Evolutionary conservation across 2,329 filamentous ascomycete genomes (phyloP), one percentile per base, ranked within the genome.

Genomic region (Penicillium sclerotigenum): DNA sequence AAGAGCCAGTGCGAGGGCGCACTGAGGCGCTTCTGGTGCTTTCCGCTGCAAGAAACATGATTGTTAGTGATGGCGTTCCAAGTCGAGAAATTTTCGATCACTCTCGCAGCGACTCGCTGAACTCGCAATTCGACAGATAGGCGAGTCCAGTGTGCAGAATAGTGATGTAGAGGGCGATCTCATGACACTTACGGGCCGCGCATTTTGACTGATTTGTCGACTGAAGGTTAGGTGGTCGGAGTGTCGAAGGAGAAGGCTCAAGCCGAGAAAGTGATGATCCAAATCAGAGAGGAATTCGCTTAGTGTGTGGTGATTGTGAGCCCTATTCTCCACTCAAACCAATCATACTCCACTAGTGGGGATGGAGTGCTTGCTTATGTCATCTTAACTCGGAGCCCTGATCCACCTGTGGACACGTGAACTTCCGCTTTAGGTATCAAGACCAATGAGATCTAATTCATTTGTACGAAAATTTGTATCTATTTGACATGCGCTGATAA

Each of bases 21-120:
- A 83, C 90, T 94, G 79, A 97, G 87, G 86, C 94, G 92, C 92
- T 99, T 97, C 83, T 97, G 93, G 84, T 99, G 94, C 89, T 97
- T 97, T 87, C 94, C 95, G 82, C 89, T 92, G 76, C 75, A 67
- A 63, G 63, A 63, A 28, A 28, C 68, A 69, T 68, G 53, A 59
- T 51, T 63, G 65, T 68, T 61, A 71, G 70, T 62, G 40, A 41
- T 33, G 9, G 43, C 56, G 54, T 46, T 56, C 47, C 26, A 34
- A 24, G 31, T 45, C 46, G 13, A 54, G 54, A 52, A 40, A 57
- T 46, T 47, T 55, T 57, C 29, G 20, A 60, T 53, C 40, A 57
- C 31, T 20, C 18, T 38, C 9, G 40, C 37, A 56, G 47, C 40
- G 51, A 57, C 54, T 34, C 47, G 37, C 33, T 50, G 38, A 42